Conservation (phyloP, 371 early-diverging fungal genomes). For the Mucor piriformis region DNA sequence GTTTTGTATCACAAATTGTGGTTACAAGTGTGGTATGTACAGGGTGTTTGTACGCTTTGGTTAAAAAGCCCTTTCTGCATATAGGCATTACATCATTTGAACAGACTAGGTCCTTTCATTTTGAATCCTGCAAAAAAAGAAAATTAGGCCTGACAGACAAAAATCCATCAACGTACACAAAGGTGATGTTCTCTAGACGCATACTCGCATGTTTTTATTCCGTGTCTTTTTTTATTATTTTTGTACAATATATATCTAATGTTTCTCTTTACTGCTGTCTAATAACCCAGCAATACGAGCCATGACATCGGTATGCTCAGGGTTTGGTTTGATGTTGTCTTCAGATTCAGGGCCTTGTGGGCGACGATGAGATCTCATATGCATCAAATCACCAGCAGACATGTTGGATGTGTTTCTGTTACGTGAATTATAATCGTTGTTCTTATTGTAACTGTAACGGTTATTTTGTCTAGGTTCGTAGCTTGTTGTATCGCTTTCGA, state of each 20-base stretch:
- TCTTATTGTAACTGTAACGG: background rate
- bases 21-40: too few species aligned
- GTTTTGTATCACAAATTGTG: too few species aligned
- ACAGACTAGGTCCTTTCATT: too few species aligned
- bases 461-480: background rate
- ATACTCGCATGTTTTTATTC: too few species aligned
- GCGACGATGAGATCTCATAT: slow-evolving; percentile 6
- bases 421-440: too few species aligned
- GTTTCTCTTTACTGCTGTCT: slow-evolving; percentile 7
- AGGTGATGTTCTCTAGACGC: too few species aligned
- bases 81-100: too few species aligned
- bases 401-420: slow-evolving; percentile 1
- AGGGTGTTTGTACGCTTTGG: too few species aligned
- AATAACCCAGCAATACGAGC: slow-evolving; percentile 26
- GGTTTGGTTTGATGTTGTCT: slow-evolving; percentile 25
- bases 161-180: too few species aligned
- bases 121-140: too few species aligned
- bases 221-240: background rate
- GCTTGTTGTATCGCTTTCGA: background rate
- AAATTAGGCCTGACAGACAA: too few species aligned
- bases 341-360: slow-evolving; percentile 6
- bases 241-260: background rate
- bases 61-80: too few species aligned
- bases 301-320: slow-evolving; percentile 29
- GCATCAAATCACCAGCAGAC: slow-evolving; percentile 28